These are phyloP conservation scores for Biancaea sappan DNA, from an alignment of 306 rosid genomes.

Conservation along the genomic window DNA sequence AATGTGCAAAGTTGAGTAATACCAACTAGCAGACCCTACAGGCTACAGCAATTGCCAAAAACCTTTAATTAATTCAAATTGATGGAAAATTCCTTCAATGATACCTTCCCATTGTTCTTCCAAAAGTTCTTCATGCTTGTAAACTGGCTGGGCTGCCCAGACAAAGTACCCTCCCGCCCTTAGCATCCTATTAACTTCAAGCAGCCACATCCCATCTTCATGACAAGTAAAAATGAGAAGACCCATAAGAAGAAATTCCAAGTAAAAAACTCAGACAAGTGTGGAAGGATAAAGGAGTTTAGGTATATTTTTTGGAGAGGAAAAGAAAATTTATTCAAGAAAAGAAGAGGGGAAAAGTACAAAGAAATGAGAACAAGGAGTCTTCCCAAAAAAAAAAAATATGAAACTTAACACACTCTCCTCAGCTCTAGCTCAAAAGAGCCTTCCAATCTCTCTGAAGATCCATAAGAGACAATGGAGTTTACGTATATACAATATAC, in stretches of 20 bases:
- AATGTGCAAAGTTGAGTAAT: slow-evolving; percentile 23
- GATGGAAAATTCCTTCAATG: slow-evolving; percentile 14
- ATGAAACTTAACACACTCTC: too few relatives aligned
- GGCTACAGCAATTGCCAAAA: neutral
- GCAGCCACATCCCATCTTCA: slow-evolving; percentile 93
- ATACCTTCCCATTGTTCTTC: slow-evolving; percentile 98
- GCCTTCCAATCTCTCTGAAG: too few relatives aligned
- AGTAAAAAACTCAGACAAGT: slow-evolving; percentile 12
- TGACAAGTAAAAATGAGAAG: slow-evolving; percentile 35
- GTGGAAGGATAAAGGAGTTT: neutral
- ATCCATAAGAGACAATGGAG: slow-evolving; percentile 16
- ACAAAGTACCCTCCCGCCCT: slow-evolving; percentile 96
- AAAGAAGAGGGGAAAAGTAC: too few relatives aligned
- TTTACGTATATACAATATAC: neutral
- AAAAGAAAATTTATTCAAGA: too few relatives aligned
- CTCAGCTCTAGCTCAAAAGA: too few relatives aligned
- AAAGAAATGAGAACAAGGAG: too few relatives aligned
- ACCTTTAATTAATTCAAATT: slow-evolving; percentile 23
- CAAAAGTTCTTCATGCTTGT: slow-evolving; percentile 86
- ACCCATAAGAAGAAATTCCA: slow-evolving; percentile 34
- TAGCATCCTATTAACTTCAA: slow-evolving; percentile 93
- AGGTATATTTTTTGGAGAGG: too few relatives aligned
- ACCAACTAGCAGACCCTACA: neutral
- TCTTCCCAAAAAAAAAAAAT: too few relatives aligned
- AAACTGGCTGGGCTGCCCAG: slow-evolving; percentile 99